Conservation (phyloP, 2,329 filamentous ascomycete species). For the Neonectria magnoliae region DNA sequence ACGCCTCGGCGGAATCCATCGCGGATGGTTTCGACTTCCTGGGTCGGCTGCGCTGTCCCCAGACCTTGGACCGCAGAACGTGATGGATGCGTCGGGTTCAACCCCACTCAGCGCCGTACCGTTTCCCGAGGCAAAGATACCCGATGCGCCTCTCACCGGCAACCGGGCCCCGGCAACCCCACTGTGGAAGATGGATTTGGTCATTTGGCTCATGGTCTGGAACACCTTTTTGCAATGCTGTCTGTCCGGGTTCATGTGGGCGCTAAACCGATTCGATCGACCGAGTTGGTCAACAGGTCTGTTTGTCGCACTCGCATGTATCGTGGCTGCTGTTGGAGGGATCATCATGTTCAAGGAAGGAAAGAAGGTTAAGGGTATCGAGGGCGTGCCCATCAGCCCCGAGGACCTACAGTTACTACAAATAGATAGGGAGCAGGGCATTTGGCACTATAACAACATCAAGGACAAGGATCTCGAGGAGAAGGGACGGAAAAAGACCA, state of each 20-base stretch:
- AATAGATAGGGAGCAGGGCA: constrained; percentile 63
- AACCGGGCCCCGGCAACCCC: constrained; percentile 72
- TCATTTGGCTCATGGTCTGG: constrained; percentile 80
- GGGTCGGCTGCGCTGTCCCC: constrained; percentile 69
- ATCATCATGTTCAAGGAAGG: constrained; percentile 77
- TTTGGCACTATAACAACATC: constrained; percentile 63
- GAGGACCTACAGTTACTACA: constrained; percentile 62
- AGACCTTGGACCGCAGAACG: constrained; percentile 62
- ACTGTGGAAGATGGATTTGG: constrained; percentile 81
- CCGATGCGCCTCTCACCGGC: constrained; percentile 76
- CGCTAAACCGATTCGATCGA: constrained; percentile 75
- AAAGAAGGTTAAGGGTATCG: constrained; percentile 74
- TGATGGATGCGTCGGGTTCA: constrained; percentile 54
- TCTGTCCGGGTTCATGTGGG: constrained; percentile 86
- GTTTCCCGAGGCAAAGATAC: constrained; percentile 69
- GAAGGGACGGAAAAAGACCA: background rate
- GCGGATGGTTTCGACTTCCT: constrained; percentile 77
- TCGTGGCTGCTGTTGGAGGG: constrained; percentile 74
- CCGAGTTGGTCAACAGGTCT: constrained; percentile 83
- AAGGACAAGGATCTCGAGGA: constrained; percentile 47
- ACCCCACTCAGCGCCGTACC: constrained; percentile 58
- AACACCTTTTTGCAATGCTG: constrained; percentile 83
- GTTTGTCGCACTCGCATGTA: constrained; percentile 79
- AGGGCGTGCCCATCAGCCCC: constrained; percentile 73
- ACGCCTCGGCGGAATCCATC: constrained; percentile 77